Conservation (phyloP, 2,329 filamentous ascomycete genomes). For the Neurospora sp. region DNA sequence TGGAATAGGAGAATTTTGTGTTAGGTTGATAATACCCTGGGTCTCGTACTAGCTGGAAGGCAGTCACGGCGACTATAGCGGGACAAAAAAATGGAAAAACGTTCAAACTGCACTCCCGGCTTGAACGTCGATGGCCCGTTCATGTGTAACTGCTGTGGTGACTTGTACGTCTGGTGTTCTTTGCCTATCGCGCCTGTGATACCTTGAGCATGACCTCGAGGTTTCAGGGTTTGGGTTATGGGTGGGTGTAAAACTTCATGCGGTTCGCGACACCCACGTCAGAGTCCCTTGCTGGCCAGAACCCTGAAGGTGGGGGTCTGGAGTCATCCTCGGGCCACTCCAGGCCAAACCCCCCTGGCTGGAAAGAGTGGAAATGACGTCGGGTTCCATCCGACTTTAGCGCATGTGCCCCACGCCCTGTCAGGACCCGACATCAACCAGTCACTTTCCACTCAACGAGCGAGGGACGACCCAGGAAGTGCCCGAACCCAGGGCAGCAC, state of each 20-base stretch:
- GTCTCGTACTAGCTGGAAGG: neutral
- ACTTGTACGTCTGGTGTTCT: neutral
- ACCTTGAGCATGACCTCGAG: neutral
- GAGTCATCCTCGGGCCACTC: neutral
- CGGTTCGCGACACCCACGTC: neutral
- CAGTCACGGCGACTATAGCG: neutral
- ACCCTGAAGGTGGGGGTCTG: neutral
- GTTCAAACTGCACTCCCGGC: neutral
- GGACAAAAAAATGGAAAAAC: neutral
- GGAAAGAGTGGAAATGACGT: neutral
- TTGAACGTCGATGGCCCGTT: neutral
- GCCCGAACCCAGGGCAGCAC: neutral
- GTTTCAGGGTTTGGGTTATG: neutral
- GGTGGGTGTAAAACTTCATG: neutral
- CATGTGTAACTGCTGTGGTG: neutral
- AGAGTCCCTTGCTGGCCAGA: neutral
- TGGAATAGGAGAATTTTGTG: neutral
- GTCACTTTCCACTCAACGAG: neutral
- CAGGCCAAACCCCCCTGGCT: neutral
- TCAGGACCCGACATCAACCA: neutral
- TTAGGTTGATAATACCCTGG: neutral
- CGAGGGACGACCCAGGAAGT: neutral
- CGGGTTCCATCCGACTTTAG: neutral
- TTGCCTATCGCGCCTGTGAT: neutral
- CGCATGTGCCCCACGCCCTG: neutral